phyloP scores from a whole-genome alignment of 2,329 filamentous ascomycete genomes.

The Tolypocladium tropicale region DNA sequence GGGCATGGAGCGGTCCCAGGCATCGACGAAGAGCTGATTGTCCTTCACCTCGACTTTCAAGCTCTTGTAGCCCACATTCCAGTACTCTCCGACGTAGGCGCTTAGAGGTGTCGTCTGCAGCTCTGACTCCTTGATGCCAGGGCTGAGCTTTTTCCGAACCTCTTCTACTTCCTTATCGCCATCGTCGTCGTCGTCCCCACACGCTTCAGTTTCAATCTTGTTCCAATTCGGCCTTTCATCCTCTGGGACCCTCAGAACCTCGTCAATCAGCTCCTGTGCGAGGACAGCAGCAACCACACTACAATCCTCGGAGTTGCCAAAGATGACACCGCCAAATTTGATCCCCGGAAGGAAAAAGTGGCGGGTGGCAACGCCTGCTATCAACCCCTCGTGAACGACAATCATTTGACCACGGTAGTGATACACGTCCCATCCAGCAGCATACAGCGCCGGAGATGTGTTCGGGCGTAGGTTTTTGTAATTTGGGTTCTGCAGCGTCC shows the following conservation, averaged over 20 bases:
- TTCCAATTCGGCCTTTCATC: background rate
- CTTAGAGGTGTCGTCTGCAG: slow-evolving; percentile 3
- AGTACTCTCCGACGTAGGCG: slow-evolving; percentile 12
- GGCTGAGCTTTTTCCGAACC: slow-evolving; percentile 1
- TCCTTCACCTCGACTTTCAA: slow-evolving; percentile 11
- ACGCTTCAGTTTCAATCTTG: background rate
- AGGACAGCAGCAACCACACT: slow-evolving; percentile 8
- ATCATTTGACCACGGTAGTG: slow-evolving; percentile 11
- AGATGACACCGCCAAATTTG: slow-evolving; percentile 14
- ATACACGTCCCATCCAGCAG: slow-evolving; percentile 12
- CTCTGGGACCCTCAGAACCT: slow-evolving; percentile 1
- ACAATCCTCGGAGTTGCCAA: slow-evolving; percentile 13
- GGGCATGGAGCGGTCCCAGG: slow-evolving; percentile 15
- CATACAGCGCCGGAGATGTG: slow-evolving; percentile 8
- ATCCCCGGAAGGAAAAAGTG: slow-evolving; percentile 16
- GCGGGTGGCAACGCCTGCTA: slow-evolving; percentile 12
- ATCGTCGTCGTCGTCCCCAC: background rate
- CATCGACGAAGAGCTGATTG: slow-evolving; percentile 12
- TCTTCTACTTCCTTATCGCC: background rate
- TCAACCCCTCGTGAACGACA: slow-evolving; percentile 14
- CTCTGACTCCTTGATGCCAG: slow-evolving; percentile 1
- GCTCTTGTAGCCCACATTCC: slow-evolving; percentile 15
- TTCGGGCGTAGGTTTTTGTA: slow-evolving; percentile 2
- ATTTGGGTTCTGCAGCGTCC: slow-evolving; percentile 9
- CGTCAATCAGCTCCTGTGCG: slow-evolving; percentile 10